Percentiles rank a stretch among this genome's conserved stretches.
These are phyloP conservation scores for Candida arabinofermentans DNA, from an alignment of 805 yeast species.

Conservation along the genomic window DNA sequence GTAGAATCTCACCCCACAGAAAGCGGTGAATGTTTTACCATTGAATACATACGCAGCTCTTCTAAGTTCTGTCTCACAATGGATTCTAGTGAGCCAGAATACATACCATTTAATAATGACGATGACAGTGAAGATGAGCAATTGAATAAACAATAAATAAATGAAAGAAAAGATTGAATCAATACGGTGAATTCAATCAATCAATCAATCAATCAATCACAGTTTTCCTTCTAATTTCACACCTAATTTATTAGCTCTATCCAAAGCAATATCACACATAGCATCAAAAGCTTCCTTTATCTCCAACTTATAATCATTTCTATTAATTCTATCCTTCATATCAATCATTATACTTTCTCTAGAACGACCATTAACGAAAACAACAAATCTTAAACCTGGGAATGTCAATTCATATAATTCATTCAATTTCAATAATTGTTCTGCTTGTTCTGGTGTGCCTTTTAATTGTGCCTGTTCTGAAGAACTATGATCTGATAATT, in stretches of 20 bases:
- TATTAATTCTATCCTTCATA: conserved; percentile 55
- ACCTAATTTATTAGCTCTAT: conserved; percentile 58
- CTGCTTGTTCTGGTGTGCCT: conserved; percentile 46
- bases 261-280: conserved; percentile 88
- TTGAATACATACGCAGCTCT: too few species aligned
- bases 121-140: too few species aligned
- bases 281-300: conserved; percentile 69
- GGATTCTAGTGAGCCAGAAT: too few species aligned
- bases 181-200: too few species aligned
- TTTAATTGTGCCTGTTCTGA: conserved; percentile 67
- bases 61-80: too few species aligned
- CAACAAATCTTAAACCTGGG: conserved; percentile 76
- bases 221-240: conserved; percentile 18
- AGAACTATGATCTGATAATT: conserved; percentile 60
- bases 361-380: conserved; percentile 81
- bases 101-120: too few species aligned
- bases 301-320: conserved; percentile 53
- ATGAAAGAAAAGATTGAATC: too few species aligned
- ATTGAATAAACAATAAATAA: too few species aligned
- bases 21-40: too few species aligned
- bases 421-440: conserved; percentile 50
- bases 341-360: conserved; percentile 60
- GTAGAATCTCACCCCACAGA: too few species aligned
- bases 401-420: conserved; percentile 40
- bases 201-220: not conserved